These are phyloP conservation scores for Vaccinium darrowii DNA, from an alignment of 148 eudicot species.

Conservation along the genomic window DNA sequence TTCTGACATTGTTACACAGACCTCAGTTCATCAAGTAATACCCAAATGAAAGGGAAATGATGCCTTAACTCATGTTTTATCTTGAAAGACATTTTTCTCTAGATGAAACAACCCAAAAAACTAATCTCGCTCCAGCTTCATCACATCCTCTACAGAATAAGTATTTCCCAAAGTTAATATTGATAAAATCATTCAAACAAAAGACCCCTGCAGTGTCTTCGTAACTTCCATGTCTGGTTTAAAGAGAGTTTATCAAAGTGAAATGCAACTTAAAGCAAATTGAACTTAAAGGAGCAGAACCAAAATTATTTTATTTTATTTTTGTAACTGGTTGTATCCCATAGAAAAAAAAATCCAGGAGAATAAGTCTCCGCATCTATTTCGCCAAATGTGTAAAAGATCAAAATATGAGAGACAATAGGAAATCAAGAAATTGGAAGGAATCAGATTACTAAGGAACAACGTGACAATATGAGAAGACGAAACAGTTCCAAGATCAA, in stretches of 20 bases:
- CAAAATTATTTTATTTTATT: neutral
- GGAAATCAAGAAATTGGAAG: constrained; percentile 7
- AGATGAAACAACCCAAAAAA: neutral
- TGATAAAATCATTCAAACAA: neutral
- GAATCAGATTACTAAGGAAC: constrained; percentile 7
- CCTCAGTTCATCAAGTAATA: neutral
- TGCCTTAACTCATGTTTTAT: neutral
- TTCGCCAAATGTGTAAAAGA: neutral
- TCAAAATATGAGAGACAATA: neutral
- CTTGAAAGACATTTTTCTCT: neutral
- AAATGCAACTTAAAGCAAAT: neutral
- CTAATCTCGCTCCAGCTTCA: neutral
- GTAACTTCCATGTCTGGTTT: neutral
- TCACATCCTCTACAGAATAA: neutral
- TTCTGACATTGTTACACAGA: neutral
- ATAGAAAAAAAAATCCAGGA: neutral
- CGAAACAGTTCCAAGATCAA: constrained; percentile 8
- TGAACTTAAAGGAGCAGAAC: neutral
- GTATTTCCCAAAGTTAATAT: neutral
- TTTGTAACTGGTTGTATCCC: neutral
- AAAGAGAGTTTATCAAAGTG: neutral
- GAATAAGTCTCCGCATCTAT: neutral
- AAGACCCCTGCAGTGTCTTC: neutral
- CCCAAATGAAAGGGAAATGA: neutral
- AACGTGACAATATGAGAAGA: neutral